Evolutionary conservation across 331 rosid genomes (phyloP).

Genomic region (Arachis monticola): DNA sequence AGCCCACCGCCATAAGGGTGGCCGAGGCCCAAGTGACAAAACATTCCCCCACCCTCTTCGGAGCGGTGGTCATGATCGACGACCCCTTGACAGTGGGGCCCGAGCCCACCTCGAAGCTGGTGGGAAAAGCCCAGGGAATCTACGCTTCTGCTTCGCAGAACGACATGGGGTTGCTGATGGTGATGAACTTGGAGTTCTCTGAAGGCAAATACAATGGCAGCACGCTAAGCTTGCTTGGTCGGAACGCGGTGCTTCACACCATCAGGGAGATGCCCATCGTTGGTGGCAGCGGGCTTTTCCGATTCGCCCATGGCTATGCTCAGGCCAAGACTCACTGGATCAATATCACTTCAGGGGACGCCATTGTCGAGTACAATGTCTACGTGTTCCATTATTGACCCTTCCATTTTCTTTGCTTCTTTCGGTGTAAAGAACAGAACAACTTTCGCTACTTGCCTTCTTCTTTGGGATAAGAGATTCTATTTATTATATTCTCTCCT

Average conservation of each 20-base stretch:
- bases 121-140: slow-evolving; percentile 71
- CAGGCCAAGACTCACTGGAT: not conserved
- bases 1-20: slow-evolving; percentile 48
- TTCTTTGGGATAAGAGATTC: no score
- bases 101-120: slow-evolving; percentile 46
- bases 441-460: no score
- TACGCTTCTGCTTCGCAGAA: slow-evolving; percentile 55
- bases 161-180: slow-evolving; percentile 52
- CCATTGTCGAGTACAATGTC: slow-evolving; percentile 3
- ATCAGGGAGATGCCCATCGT: slow-evolving; percentile 25
- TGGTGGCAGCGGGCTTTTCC: slow-evolving; percentile 28
- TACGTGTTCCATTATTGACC: slow-evolving; percentile 22
- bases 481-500: no score
- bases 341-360: slow-evolving; percentile 5
- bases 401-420: no score
- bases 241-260: slow-evolving; percentile 37
- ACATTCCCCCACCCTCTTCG: slow-evolving; percentile 37
- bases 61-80: slow-evolving; percentile 47
- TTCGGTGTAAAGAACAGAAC: no score
- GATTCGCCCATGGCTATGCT: slow-evolving; percentile 34
- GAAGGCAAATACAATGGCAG: slow-evolving; percentile 70
- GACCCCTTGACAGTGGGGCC: slow-evolving; percentile 60
- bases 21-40: slow-evolving; percentile 40
- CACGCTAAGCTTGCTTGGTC: slow-evolving; percentile 62
- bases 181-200: slow-evolving; percentile 51